Base-by-base conservation (phyloP, 1,284 basidiomycete species). In the Rhodotorula sp. region DNA sequence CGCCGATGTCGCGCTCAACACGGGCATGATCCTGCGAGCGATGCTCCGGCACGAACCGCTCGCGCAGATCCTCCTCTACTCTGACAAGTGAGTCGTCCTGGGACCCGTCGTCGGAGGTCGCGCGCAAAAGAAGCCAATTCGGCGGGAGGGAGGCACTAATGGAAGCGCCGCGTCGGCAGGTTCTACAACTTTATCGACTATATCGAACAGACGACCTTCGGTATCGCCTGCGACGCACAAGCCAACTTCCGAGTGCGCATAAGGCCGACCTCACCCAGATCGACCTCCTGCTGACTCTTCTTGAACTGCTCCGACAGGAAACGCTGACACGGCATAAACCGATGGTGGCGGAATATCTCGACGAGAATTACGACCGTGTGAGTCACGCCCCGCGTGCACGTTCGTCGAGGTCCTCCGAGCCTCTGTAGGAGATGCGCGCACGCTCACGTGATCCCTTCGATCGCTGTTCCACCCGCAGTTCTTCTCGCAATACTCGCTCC, bases 141-240 rank as follows among this genome's bases (percentile, higher is more conserved):
- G 57, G 24, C 37, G 8, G 37, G 37, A 8, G 37, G 8, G 37
- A 12, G 37, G 12, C 2, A 42, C 6, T 44, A 26, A 18, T 54
- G 22, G 29, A 10, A 6, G 14, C 26, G 26, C 6, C 53, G 26
- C 29, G 17, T 57, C 18, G 20, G 24, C 78, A 95, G 94, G 77
- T 98, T 99, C 82, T 99, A 98, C 84, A 90, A 88, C 70, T 99
- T 95, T 82, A 93, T 95, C 15, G 88, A 93, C 78, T 95, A 95
- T 82, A 98, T 99, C 76, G 96, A 99, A 82, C 91, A 90, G 63
- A 95, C 95, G 5, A 97, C 95, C 30, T 99, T 99, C 79, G 95
- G 95, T 15, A 92, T 98, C 73, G 96, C 95, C 0, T 98, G 95
- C 77, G 96, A 99, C 80, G 95, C 95, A 7, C 96, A 96, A 78